These are phyloP conservation scores for Conticribra guillardii DNA, from an alignment of 108 stramenopile species.

Conservation along the genomic window DNA sequence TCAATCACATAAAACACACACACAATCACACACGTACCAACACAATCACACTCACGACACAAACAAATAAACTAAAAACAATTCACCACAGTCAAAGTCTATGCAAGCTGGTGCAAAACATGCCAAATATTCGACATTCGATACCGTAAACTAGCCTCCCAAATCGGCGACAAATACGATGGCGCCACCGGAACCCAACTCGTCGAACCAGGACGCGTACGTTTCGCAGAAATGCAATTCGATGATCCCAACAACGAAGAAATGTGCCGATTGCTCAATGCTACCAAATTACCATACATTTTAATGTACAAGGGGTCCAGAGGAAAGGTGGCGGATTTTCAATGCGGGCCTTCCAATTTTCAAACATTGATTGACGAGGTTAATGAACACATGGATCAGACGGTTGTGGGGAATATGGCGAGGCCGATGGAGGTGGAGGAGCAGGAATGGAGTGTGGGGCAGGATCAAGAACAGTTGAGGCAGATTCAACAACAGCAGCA, in stretches of 20 bases:
- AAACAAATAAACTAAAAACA: neutral
- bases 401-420: neutral
- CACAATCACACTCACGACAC: neutral
- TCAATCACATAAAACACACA: no score
- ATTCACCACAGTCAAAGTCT: slow-evolving; percentile 41
- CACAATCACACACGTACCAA: neutral
- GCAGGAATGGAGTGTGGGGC: slow-evolving; percentile 45
- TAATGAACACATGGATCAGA: slow-evolving; percentile 32
- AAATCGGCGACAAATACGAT: slow-evolving; percentile 42
- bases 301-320: slow-evolving; percentile 44
- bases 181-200: neutral
- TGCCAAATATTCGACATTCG: slow-evolving; percentile 46
- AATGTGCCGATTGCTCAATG: slow-evolving; percentile 49
- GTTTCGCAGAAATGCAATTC: slow-evolving; percentile 54
- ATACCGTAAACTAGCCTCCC: slow-evolving; percentile 47
- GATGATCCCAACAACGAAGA: slow-evolving; percentile 54
- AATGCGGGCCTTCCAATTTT: slow-evolving; percentile 54
- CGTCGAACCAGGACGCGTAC: slow-evolving; percentile 23
- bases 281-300: slow-evolving; percentile 52
- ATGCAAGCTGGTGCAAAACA: slow-evolving; percentile 57
- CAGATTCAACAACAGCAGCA: slow-evolving; percentile 13
- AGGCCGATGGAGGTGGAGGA: slow-evolving; percentile 22
- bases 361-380: slow-evolving; percentile 49
- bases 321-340: slow-evolving; percentile 52
- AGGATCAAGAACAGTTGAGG: slow-evolving; percentile 27